Evolutionary conservation across 2,329 filamentous ascomycete species (phyloP).

Genomic region (Exophiala viscosa): DNA sequence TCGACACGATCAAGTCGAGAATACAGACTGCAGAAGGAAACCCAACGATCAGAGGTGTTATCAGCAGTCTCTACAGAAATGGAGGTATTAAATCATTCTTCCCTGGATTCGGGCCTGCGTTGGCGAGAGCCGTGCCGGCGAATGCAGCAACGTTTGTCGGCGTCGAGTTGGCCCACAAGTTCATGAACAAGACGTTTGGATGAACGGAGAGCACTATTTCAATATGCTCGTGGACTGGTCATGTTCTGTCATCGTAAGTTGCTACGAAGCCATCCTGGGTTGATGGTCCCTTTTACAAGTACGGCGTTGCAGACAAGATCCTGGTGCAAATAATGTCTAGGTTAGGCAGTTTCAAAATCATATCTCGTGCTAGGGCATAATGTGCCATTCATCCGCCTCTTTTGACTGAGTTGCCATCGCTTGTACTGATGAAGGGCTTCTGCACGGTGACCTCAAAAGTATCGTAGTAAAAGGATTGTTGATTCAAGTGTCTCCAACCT

Average conservation of each 20-base stretch:
- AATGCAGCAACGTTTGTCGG: slow-evolving; percentile 86
- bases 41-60: slow-evolving; percentile 73
- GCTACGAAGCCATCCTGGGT: not conserved
- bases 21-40: slow-evolving; percentile 87
- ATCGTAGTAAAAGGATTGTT: not conserved
- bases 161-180: slow-evolving; percentile 50
- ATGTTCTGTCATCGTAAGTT: not conserved
- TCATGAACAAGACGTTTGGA: slow-evolving; percentile 48
- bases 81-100: slow-evolving; percentile 93
- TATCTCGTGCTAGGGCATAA: no score
- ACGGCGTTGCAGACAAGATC: no score
- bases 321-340: no score
- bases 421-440: no score
- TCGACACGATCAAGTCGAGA: slow-evolving; percentile 93
- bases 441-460: no score
- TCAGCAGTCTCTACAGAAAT: slow-evolving; percentile 74
- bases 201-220: slow-evolving; percentile 1
- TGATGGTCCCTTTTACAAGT: no score
- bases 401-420: no score
- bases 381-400: no score
- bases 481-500: not conserved
- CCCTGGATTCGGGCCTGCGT: slow-evolving; percentile 88
- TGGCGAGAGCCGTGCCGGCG: slow-evolving; percentile 88
- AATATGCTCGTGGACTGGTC: not conserved
- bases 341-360: no score